phyloP scores from a whole-genome alignment of 176 grass and related monocot species.

The Aegilops sharonensis region DNA sequence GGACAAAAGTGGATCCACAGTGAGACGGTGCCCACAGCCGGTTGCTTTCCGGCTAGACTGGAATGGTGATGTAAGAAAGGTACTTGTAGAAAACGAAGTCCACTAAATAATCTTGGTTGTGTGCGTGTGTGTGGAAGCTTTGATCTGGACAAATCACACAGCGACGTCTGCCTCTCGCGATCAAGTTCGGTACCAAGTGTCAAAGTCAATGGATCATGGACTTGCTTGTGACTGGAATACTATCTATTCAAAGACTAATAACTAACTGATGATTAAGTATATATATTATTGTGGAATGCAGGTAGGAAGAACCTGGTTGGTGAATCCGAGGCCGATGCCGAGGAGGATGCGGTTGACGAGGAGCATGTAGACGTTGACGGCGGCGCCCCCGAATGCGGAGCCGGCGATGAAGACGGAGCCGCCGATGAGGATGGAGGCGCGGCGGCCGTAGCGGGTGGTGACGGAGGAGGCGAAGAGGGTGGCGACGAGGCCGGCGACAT shows the following conservation, averaged over 20 bases:
- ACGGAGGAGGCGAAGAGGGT: conserved; percentile 73
- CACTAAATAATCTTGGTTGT: not conserved
- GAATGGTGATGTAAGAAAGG: not conserved
- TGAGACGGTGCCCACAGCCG: not conserved
- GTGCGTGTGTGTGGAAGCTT: not conserved
- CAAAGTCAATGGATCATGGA: not conserved
- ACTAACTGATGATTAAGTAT: not conserved
- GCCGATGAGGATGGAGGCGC: conserved; percentile 76
- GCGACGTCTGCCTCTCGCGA: not conserved
- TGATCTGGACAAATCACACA: not conserved
- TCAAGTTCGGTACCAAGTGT: not conserved
- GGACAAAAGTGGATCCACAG: conserved; percentile 2
- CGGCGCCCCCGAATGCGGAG: conserved; percentile 55
- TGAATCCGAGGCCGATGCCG: conserved; percentile 85
- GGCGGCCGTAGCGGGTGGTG: conserved; percentile 66
- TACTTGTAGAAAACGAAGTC: not conserved
- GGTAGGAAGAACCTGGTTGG: conserved; percentile 56
- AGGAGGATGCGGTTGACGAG: conserved; percentile 77
- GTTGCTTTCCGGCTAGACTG: not conserved
- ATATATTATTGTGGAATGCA: not conserved
- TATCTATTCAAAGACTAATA: too few relatives aligned
- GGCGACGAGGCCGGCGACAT: conserved; percentile 83
- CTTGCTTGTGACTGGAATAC: not conserved
- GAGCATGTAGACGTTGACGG: conserved; percentile 83
- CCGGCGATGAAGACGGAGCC: conserved; percentile 72